These are phyloP conservation scores for Xylariaceae sp. DNA, from an alignment of 2,329 filamentous ascomycete genomes.

Conservation along the genomic window DNA sequence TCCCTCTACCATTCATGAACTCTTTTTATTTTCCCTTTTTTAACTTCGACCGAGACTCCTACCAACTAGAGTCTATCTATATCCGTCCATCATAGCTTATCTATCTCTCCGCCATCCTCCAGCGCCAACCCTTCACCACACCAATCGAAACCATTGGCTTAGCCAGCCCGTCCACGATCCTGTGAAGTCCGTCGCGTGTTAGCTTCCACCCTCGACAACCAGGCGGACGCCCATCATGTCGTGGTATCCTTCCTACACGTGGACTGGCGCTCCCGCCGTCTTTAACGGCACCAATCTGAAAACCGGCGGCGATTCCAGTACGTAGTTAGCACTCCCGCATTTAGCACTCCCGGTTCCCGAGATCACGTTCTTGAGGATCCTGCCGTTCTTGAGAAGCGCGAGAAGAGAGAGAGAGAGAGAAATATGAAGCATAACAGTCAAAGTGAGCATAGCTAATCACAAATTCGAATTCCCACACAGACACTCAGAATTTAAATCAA, in stretches of 20 bases:
- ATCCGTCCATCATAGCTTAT: neutral
- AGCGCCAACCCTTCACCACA: neutral
- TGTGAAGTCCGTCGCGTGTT: neutral
- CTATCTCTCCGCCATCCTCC: neutral
- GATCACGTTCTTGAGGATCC: neutral
- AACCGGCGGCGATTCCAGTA: conserved; percentile 74
- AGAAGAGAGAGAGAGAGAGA: neutral
- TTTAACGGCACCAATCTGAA: conserved; percentile 61
- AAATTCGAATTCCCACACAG: conserved; percentile 40
- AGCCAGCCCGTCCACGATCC: neutral
- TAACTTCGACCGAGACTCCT: too few species aligned
- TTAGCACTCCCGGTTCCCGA: conserved; percentile 6
- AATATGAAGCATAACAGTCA: neutral
- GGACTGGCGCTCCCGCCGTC: conserved; percentile 50
- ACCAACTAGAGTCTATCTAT: too few species aligned
- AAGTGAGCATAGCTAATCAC: conserved; percentile 12
- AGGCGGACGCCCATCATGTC: conserved; percentile 41
- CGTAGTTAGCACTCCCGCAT: conserved; percentile 36
- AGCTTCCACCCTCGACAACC: neutral
- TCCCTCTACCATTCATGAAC: too few species aligned
- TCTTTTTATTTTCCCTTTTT: too few species aligned
- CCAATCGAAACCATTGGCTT: neutral
- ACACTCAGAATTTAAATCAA: conserved; percentile 84
- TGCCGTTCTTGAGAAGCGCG: neutral
- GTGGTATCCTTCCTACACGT: conserved; percentile 42